Evolutionary conservation across 2,329 filamentous ascomycete genomes (phyloP), one percentile per base, ranked within the genome.

Genomic region (Ceratocystis alfenasii): DNA sequence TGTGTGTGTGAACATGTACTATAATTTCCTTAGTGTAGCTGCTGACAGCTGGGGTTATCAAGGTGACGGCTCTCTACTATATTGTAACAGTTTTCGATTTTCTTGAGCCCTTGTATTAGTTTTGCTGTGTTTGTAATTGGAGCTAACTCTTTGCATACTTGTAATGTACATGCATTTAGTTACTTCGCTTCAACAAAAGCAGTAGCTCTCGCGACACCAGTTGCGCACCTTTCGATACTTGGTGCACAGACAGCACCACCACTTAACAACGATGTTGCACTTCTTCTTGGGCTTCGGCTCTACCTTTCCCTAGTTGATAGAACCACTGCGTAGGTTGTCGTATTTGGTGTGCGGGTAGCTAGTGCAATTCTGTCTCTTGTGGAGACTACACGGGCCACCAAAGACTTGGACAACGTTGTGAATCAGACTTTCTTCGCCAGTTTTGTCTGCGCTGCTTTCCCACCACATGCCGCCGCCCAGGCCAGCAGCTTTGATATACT

Each of bases 381-480:
- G 78, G 44, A 90, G 74, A 1, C 71, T 74, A 3, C 70, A 70
- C 0, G 75, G 73, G 0, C 85, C 84, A 20, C 85, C 86, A 10
- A 89, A 74, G 0, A 75, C 76, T 41, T 81, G 77, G 0, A 88
- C 83, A 17, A 87, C 84, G 15, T 81, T 85, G 5, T 75, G 77
- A 65, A 92, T 90, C 72, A 96, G 73, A 70, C 89, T 93, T 64
- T 80, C 75, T 0, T 80, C 77, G 0, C 84, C 85, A 2, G 75
- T 73, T 72, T 85, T 86, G 74, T 96, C 93, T 0, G 83, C 86
- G 71, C 87, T 93, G 71, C 85, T 89, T 77, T 96, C 92, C 91
- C 91, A 96, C 90, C 90, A 97, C 92, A 97, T 96, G n/a, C 83
- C 90, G 20, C 93, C 93, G 1, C 91, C 92, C 0, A 96, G 80